Conservation (phyloP, 495 filamentous ascomycete species). For the Penicillium arizonense region DNA sequence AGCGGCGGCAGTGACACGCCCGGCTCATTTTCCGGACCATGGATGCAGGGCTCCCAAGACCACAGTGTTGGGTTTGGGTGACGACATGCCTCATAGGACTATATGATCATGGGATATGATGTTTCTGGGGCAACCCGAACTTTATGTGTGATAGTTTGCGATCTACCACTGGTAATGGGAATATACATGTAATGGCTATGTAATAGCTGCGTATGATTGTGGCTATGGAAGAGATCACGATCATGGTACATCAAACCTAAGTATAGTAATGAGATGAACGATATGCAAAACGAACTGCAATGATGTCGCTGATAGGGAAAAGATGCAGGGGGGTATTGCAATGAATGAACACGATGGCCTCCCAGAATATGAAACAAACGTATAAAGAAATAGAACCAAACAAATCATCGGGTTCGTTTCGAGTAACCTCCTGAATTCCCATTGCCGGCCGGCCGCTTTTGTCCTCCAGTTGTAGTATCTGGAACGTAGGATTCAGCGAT, state of each 20-base stretch:
- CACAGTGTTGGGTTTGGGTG: constrained; percentile 20
- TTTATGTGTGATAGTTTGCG: background rate
- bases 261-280: background rate
- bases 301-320: background rate
- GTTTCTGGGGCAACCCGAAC: background rate
- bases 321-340: constrained; percentile 26
- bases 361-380: constrained; percentile 15
- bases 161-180: background rate
- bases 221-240: background rate
- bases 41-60: constrained; percentile 16
- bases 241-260: background rate
- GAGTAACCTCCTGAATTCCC: constrained; percentile 25
- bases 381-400: constrained; percentile 1
- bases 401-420: constrained; percentile 34
- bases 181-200: background rate
- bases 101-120: constrained; percentile 2
- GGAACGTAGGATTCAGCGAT: constrained; percentile 25
- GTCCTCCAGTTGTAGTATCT: constrained; percentile 18
- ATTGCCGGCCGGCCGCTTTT: constrained; percentile 35
- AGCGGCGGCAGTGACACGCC: constrained; percentile 14
- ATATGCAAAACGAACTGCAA: constrained; percentile 5
- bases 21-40: constrained; percentile 9
- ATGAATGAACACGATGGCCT: constrained; percentile 24
- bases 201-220: background rate
- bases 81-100: constrained; percentile 15